Conservation (phyloP, 176 grass and related monocot genomes). For the Zea luxurians region DNA sequence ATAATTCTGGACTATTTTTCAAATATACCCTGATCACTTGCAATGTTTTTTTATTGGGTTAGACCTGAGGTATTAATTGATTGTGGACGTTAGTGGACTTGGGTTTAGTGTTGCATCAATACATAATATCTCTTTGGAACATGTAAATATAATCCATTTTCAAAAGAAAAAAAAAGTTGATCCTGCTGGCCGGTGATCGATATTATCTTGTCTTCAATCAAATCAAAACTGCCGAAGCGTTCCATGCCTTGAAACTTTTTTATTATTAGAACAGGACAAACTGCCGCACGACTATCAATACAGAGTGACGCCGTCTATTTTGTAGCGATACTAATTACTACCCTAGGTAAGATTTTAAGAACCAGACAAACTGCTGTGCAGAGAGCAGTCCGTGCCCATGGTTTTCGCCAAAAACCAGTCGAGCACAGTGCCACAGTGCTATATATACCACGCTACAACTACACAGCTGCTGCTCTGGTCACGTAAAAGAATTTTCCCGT, state of each 20-base stretch:
- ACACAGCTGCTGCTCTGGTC: background rate
- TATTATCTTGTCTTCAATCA: too few species aligned
- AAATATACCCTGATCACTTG: too few species aligned
- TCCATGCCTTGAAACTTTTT: background rate
- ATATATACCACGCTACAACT: background rate
- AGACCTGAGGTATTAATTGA: too few species aligned
- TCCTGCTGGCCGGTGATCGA: too few species aligned
- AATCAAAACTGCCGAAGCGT: background rate
- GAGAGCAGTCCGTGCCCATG: conserved; percentile 32
- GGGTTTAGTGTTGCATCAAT: too few species aligned
- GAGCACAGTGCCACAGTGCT: background rate
- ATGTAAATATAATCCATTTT: too few species aligned
- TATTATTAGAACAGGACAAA: background rate
- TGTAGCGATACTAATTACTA: background rate
- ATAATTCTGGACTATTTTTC: too few species aligned
- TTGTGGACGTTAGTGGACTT: too few species aligned
- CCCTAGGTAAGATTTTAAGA: background rate
- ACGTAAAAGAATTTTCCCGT: background rate
- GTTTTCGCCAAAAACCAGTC: conserved; percentile 44
- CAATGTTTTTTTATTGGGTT: too few species aligned
- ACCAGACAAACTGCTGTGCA: background rate
- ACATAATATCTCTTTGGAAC: too few species aligned
- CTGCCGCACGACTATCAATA: background rate
- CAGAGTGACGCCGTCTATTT: background rate
- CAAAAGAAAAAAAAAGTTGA: too few species aligned